Conservation (phyloP, 108 stramenopile species). For the Skeletonema menzelii region DNA sequence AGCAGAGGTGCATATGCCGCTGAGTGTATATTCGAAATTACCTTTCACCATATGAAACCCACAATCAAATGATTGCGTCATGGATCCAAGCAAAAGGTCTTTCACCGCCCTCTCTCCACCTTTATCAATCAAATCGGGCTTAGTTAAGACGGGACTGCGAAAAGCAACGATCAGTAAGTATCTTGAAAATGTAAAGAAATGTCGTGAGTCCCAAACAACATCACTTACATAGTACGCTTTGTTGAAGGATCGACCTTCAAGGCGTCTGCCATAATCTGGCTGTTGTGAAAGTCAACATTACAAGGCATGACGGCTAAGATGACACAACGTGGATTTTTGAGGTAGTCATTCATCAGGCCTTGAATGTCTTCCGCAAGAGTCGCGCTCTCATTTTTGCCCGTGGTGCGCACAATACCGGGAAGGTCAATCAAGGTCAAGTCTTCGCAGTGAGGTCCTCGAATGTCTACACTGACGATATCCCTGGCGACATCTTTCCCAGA, state of each 20-base stretch:
- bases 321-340: slow-evolving; percentile 66
- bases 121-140: slow-evolving; percentile 85
- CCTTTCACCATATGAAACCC: slow-evolving; percentile 71
- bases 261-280: slow-evolving; percentile 71
- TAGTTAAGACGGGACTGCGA: slow-evolving; percentile 77
- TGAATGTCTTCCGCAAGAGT: slow-evolving; percentile 62
- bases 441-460: slow-evolving; percentile 43
- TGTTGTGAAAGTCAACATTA: slow-evolving; percentile 87
- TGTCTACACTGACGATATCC: slow-evolving; percentile 52
- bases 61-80: slow-evolving; percentile 37
- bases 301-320: slow-evolving; percentile 82
- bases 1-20: not conserved
- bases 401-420: slow-evolving; percentile 86
- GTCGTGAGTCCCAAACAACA: too few relatives aligned
- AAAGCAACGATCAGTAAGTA: not conserved
- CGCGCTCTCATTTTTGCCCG: slow-evolving; percentile 54
- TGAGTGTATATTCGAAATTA: slow-evolving; percentile 1
- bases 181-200: not conserved
- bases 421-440: slow-evolving; percentile 88
- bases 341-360: slow-evolving; percentile 68
- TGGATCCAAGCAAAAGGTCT: slow-evolving; percentile 51
- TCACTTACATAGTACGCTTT: slow-evolving; percentile 58
- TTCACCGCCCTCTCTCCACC: slow-evolving; percentile 56
- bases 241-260: slow-evolving; percentile 62
- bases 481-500: slow-evolving; percentile 45